Evolutionary conservation across 108 stramenopile genomes (phyloP).

Genomic region (Nitzschia palea): DNA sequence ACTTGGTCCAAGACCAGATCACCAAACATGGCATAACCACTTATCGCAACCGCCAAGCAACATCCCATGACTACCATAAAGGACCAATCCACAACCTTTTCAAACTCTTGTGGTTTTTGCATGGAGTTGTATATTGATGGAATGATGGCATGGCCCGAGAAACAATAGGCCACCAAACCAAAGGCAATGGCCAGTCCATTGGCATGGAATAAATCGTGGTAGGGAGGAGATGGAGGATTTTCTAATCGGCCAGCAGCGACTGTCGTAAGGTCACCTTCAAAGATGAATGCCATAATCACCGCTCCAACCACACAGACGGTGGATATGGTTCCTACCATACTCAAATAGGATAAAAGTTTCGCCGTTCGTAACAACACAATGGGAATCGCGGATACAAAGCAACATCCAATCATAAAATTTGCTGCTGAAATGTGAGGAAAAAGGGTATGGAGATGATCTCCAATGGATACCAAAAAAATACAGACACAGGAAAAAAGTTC

Average conservation of each 20-base stretch:
- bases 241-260: conserved; percentile 18
- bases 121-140: conserved; percentile 80
- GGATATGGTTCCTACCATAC: conserved; percentile 72
- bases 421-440: conserved; percentile 54
- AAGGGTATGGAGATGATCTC: conserved; percentile 65
- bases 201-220: conserved; percentile 34
- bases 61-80: conserved; percentile 51
- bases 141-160: conserved; percentile 81
- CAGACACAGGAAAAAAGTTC: conserved; percentile 80
- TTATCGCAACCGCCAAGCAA: conserved; percentile 62
- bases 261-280: conserved; percentile 51
- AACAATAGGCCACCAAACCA: conserved; percentile 77
- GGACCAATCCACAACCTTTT: conserved; percentile 63
- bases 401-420: conserved; percentile 58
- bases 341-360: conserved; percentile 66
- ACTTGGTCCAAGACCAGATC: conserved; percentile 77
- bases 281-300: conserved; percentile 51
- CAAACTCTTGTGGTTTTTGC: conserved; percentile 73
- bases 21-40: conserved; percentile 83
- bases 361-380: conserved; percentile 65
- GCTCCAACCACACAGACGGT: conserved; percentile 60
- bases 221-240: conserved; percentile 26
- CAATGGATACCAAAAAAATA: conserved; percentile 78
- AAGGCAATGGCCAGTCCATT: conserved; percentile 57
- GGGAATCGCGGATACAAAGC: conserved; percentile 55